Evolutionary conservation across 1,284 basidiomycete genomes (phyloP), one percentile per base, ranked within the genome.

Genomic region (Cutaneotrichosporon sp.): DNA sequence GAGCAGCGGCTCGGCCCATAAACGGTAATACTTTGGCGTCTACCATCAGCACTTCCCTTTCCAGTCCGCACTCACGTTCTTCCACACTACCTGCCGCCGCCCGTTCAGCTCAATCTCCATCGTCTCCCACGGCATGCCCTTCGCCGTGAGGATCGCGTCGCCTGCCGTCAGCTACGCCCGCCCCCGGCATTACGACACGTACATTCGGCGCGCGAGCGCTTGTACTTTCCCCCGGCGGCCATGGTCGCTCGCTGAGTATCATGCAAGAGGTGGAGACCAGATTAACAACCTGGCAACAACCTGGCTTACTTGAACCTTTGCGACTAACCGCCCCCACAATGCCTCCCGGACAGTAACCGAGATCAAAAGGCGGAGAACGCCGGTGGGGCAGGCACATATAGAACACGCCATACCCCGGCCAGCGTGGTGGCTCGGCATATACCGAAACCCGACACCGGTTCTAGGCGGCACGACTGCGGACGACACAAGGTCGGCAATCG

Each of bases 121-220:
- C 53, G 66, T 62, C 59, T 71, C 69, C 45, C 67, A 52, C n/a
- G 66, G 59, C 36, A 60, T 49, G 1, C 69, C 69, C 8, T 59
- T 60, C 4, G 64, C 52, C 9, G 67, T 68, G 20, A 71, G 46
- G 42, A 68, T 64, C 14, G 51, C 46, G 46, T 70, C 66, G 52
- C 68, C 68, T 70, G 51, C 18, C 18, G 37, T 48, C 36, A 48
- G 46, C 46, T 10, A 3, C 10, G 10, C 21, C 18, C 22, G 4
- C 14, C 18, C 40, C 20, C 20, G 15, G 40, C 8, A 10, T 20
- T 5, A 20, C 20, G 10, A 37, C 14, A 42, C 41, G 23, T n/a
- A 42, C 41, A 42, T n/a, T 42, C 41, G 18, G 13, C 14, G 41
- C 22, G 41, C 41, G 41, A 26, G 41, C 41, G 41, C 41, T 42